Base-by-base conservation (phyloP, 208 protist species). In the Acanthamoeba castellanii region DNA sequence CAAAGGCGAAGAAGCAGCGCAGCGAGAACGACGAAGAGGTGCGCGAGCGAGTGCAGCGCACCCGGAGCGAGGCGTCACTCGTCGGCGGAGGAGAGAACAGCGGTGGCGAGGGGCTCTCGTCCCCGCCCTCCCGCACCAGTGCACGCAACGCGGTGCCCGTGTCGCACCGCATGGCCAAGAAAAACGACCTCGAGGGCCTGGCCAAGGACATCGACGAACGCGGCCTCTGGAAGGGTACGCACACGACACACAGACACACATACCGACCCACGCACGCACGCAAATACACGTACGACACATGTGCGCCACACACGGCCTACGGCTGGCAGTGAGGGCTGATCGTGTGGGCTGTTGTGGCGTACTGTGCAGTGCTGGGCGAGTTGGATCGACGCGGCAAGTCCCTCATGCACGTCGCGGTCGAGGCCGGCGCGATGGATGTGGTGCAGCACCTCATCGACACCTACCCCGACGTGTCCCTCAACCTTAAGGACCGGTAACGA, bases 161-260 rank as follows among this genome's bases (percentile, higher is more conserved):
- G n/a, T 78, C 70, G 16, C 70, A 78, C 34, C 70, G 70, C 70
- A 78, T 78, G 70, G 70, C 70, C 70, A 78, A 78, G 70, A 78
- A 78, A n/a, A 78, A 78, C 25, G 70, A 78, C 70, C 8, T 78
- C 70, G 70, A 78, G 30, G 70, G 70, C 70, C 34, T 78, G 4
- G 42, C 25, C 70, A 30, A 42, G 13, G 70, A 78, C 34, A 78
- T 78, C 34, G 70, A 30, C 30, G 70, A 78, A 27, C 70, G 70
- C 13, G 70, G 70, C 70, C 34, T 78, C n/a, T 78, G 70, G 70
- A 78, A 78, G 25, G 70, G 70, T 78, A 42, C 70, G 13, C 50
- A 55, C 13, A 16, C 50, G 5, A 5, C 8, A 16, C 50, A 55
- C 13, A 5, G 13, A 13, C 50, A 55, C 13, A n/a, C 50, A 55